These are phyloP conservation scores for Saksenaea oblongispora DNA, from an alignment of 371 early-diverging fungal species.

Conservation along the genomic window DNA sequence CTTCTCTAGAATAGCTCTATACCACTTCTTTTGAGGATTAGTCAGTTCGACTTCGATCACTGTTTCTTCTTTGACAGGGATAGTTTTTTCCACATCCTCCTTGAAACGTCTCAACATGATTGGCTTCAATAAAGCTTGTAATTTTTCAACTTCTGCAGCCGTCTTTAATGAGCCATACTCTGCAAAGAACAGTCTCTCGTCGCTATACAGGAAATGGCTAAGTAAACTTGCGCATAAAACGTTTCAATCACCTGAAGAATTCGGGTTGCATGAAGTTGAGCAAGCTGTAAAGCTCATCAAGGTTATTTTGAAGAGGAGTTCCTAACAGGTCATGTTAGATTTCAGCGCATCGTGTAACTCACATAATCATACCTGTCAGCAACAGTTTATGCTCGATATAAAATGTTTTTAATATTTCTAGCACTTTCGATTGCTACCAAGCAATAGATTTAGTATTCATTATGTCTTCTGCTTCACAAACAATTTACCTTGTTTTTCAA, in stretches of 20 bases:
- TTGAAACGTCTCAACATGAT: constrained; percentile 76
- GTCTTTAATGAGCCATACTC: constrained; percentile 74
- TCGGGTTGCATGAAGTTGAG: constrained; percentile 89
- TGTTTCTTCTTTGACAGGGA: constrained; percentile 86
- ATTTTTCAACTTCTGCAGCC: constrained; percentile 73
- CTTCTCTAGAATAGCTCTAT: constrained; percentile 86
- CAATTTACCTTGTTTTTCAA: constrained; percentile 79
- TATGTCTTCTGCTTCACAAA: not conserved
- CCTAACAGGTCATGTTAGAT: constrained; percentile 38
- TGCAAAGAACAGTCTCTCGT: constrained; percentile 70
- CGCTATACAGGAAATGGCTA: constrained; percentile 19
- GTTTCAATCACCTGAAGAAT: constrained; percentile 55
- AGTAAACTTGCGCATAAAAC: constrained; percentile 1
- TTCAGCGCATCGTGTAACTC: constrained; percentile 9
- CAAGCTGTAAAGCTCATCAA: constrained; percentile 89
- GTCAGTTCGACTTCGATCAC: constrained; percentile 84
- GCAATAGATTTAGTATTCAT: not conserved
- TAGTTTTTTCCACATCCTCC: constrained; percentile 83
- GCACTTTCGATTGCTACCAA: constrained; percentile 36
- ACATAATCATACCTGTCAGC: constrained; percentile 23
- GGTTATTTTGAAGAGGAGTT: constrained; percentile 93
- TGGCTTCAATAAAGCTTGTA: constrained; percentile 68
- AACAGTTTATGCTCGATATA: constrained; percentile 42
- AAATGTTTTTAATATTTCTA: constrained; percentile 39
- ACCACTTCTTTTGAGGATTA: constrained; percentile 80